Conservation (phyloP, 2,329 filamentous ascomycete species). For the Dactylella cylindrospora region DNA sequence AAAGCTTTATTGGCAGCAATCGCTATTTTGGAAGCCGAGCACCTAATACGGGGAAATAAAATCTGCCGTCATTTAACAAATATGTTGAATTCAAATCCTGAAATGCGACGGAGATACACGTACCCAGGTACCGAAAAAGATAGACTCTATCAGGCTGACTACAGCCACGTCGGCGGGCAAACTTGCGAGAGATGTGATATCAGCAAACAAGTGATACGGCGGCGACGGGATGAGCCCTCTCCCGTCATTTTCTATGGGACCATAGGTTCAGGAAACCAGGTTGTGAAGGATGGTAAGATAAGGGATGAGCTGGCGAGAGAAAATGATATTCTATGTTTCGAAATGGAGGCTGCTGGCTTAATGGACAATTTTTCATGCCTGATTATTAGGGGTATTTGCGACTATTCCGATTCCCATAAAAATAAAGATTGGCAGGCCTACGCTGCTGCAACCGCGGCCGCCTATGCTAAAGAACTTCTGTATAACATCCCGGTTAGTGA, state of each 20-base stretch:
- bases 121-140: constrained; percentile 13
- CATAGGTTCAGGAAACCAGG: constrained; percentile 14
- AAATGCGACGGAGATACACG: not conserved
- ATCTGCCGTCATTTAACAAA: not conserved
- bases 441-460: constrained; percentile 21
- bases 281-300: constrained; percentile 10
- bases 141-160: constrained; percentile 7
- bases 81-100: not conserved
- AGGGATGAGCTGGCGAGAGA: constrained; percentile 6
- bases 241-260: constrained; percentile 10
- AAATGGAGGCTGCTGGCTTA: no score
- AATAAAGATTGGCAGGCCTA: constrained; percentile 25
- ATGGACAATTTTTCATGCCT: constrained; percentile 16
- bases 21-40: not conserved
- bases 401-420: constrained; percentile 33
- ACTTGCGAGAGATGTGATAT: constrained; percentile 7
- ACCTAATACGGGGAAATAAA: constrained; percentile 3
- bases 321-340: constrained; percentile 12
- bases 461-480: constrained; percentile 19
- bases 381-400: constrained; percentile 20
- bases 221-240: not conserved
- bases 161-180: constrained; percentile 2
- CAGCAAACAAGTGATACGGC: not conserved
- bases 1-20: constrained; percentile 6
- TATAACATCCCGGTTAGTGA: not conserved